Percentiles rank a stretch among this genome's conserved stretches.
These are phyloP conservation scores for Simplicillium sp. DNA, from an alignment of 2,329 filamentous ascomycete genomes.

Conservation along the genomic window DNA sequence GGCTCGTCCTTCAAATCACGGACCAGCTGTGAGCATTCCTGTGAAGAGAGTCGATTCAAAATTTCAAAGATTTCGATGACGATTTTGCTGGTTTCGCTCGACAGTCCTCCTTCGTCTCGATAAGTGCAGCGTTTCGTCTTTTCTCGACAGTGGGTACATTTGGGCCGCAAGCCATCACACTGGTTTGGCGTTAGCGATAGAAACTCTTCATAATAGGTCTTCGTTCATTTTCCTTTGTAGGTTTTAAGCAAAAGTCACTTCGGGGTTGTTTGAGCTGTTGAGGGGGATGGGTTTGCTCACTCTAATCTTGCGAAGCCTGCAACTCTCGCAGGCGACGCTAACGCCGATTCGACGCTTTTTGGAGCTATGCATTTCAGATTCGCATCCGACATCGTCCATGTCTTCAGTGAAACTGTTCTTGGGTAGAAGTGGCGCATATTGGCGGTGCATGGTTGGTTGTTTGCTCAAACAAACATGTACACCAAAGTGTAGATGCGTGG, in stretches of 20 bases:
- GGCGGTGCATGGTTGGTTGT: too few relatives aligned
- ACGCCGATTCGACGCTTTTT: conserved; percentile 14
- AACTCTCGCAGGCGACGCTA: conserved; percentile 14
- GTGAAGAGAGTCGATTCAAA: conserved; percentile 11
- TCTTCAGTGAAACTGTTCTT: too few relatives aligned
- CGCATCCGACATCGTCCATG: too few relatives aligned
- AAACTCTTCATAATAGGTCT: background rate
- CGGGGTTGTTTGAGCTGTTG: background rate
- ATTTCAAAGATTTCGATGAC: conserved; percentile 15
- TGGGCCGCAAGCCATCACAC: conserved; percentile 12
- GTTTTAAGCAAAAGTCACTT: background rate
- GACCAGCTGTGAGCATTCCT: conserved; percentile 11
- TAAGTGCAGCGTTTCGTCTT: conserved; percentile 10
- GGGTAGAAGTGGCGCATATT: too few relatives aligned
- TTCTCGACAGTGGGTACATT: conserved; percentile 11
- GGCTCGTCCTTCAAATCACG: conserved; percentile 11
- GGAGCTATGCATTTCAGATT: too few relatives aligned
- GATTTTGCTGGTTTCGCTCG: conserved; percentile 5
- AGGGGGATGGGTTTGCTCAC: conserved; percentile 6
- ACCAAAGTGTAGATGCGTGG: too few relatives aligned
- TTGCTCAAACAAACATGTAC: too few relatives aligned
- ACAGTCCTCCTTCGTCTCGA: conserved; percentile 8
- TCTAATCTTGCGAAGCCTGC: conserved; percentile 13
- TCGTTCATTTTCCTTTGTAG: background rate
- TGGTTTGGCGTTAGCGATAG: conserved; percentile 4